Base-by-base conservation (phyloP, 257 asterid species). In the Phtheirospermum japonicum region DNA sequence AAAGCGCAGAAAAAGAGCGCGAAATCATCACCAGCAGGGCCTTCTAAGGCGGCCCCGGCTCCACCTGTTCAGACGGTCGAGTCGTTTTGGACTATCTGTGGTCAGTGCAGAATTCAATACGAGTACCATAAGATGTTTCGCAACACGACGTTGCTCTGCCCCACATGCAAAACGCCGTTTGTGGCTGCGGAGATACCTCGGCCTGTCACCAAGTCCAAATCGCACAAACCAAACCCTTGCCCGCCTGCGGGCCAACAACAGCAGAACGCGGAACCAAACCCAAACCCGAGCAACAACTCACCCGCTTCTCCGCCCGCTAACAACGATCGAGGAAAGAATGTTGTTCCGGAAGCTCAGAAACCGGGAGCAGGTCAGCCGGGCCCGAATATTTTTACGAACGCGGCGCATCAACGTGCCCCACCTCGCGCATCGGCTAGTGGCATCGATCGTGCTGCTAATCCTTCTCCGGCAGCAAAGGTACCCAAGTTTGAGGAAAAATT, bases 101-200 rank as follows among this genome's bases (percentile, higher is more conserved):
- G 18, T 56, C 12, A 6, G 4, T 56, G 61, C n/a, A 30, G 14
- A 7, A 56, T 30, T 2, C 61, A 56, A 2, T 56, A 30, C 26
- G 61, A 56, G 61, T 56, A 30, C 7, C 43, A 28, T 9, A 14
- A 7, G 13, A 6, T 31, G 11, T 56, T 13, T 12, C 61, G 20
- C 26, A n/a, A 30, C n/a, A 31, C 1, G 18, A 13, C 26, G 14
- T 42, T 56, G n/a, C 43, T 31, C 23, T 56, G 61, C 16, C 40
- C 43, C 6, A n/a, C 16, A 4, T 56, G 61, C 16, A 30, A 56
- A 8, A n/a, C 26, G n/a, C 43, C 61, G 11, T 56, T 56, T 31
- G 8, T 56, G 61, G 61, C 61, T 32, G 11, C 36, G 14, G 42
- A 32, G 61, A 56, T 56, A 32, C 42, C 61, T 9, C 61, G n/a